Base-by-base conservation (phyloP, 2,329 filamentous ascomycete genomes). In the Exophiala oligosperma region DNA sequence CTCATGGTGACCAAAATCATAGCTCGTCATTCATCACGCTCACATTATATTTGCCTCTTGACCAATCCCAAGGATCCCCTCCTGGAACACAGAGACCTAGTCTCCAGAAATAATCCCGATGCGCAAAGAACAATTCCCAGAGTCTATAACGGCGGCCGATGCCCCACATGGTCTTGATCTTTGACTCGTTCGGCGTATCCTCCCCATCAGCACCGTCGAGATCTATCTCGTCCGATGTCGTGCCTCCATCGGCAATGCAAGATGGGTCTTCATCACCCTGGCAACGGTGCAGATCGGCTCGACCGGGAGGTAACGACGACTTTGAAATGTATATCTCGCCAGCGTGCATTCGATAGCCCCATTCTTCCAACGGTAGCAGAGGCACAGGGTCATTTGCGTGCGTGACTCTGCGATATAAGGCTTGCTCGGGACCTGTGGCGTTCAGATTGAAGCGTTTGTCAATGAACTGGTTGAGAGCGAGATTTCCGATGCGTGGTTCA, bases 41-140 rank as follows among this genome's bases (percentile, higher is more conserved):
- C 9, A 52, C 46, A 26, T 59, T 61, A 41, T 63, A 59, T 37
- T 57, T 59, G n/a, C 59, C 58, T 40, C 62, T 49, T 14, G 56
- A 57, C 65, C 65, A 67, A 47, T 66, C 60, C 65, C 65, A 67
- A 6, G 65, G 65, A 51, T 66, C 87, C 11, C 90, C 89, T 11
- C 89, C 89, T 0, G 93, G 92, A 1, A 97, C 79, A 75, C 94
- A 99, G 32, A 97, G 77, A 0, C 94, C 94, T 53, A 99, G 74
- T 56, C 94, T 82, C 90, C 91, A 96, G 74, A 99, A 97, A 73
- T 99, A 99, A 76, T 99, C 94, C 40, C 94, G 80, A 75, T 99
- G 94, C 1, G 92, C 90, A 73, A 95, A 96, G 70, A 97, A 88
- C 6, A 97, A 77, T 74, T 96, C 86, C 91, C 93, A 96, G n/a